Conservation (phyloP, 148 eudicot species). For the Spergularia bocconei region DNA sequence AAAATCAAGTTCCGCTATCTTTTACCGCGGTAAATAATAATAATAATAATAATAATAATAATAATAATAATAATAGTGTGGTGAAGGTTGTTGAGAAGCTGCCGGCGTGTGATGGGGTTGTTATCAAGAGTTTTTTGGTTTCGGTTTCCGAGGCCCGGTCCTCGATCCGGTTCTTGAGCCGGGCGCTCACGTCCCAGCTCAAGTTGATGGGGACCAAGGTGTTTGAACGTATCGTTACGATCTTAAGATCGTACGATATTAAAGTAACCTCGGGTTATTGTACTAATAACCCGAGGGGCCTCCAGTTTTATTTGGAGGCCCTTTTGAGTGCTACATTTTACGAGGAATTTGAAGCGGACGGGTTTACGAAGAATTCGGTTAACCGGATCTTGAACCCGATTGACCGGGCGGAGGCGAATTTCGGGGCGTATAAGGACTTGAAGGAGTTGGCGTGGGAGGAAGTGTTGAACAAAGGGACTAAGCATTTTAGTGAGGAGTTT, state of each 20-base stretch:
- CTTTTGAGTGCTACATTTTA: conserved; percentile 53
- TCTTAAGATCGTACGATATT: conserved; percentile 61
- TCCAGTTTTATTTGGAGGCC: conserved; percentile 63
- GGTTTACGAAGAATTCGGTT: conserved; percentile 41
- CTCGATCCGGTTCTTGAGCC: conserved; percentile 49
- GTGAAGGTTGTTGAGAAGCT: neutral
- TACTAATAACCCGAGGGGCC: conserved; percentile 38
- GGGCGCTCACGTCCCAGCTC: conserved; percentile 59
- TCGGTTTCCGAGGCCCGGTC: conserved; percentile 68
- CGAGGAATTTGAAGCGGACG: conserved; percentile 67
- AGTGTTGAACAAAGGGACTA: conserved; percentile 76
- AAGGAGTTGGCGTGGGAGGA: conserved; percentile 75
- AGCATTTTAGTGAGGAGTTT: conserved; percentile 82
- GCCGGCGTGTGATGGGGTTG: conserved; percentile 29
- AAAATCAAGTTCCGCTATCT: neutral
- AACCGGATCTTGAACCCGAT: conserved; percentile 64
- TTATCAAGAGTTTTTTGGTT: conserved; percentile 55
- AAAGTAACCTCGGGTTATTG: conserved; percentile 45
- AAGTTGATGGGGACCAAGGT: conserved; percentile 58
- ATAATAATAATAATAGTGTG: neutral
- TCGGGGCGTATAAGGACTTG: conserved; percentile 34
- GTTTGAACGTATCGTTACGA: conserved; percentile 44
- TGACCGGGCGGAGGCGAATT: conserved; percentile 53
- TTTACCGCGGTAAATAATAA: neutral
- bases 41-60: no score